Conservation (phyloP, 306 rosid genomes). For the Comarum palustre region DNA sequence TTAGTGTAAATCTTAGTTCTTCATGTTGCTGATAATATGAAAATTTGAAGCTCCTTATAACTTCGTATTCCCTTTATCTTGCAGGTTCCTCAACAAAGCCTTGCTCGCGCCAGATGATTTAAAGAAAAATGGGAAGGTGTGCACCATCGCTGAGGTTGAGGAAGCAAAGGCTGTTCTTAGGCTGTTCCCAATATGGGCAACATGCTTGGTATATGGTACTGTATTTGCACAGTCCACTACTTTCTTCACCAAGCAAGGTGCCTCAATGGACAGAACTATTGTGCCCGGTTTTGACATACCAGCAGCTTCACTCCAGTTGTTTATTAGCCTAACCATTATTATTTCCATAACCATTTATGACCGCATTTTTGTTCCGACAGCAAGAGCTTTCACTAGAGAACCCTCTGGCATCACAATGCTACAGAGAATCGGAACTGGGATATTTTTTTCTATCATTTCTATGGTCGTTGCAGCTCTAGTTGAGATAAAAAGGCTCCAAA, state of each 20-base stretch:
- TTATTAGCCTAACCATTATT: slow-evolving; percentile 29
- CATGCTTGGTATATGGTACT: slow-evolving; percentile 40
- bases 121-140: slow-evolving; percentile 20
- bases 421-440: slow-evolving; percentile 69
- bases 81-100: slow-evolving; percentile 50
- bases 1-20: background rate
- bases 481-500: slow-evolving; percentile 57
- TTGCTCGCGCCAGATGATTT: slow-evolving; percentile 30
- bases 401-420: slow-evolving; percentile 70
- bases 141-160: slow-evolving; percentile 36
- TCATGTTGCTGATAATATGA: background rate
- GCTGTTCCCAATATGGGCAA: slow-evolving; percentile 42
- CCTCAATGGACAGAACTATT: slow-evolving; percentile 50
- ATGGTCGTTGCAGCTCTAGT: slow-evolving; percentile 51
- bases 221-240: slow-evolving; percentile 43
- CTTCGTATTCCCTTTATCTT: background rate
- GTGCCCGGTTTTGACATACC: slow-evolving; percentile 42
- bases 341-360: slow-evolving; percentile 54
- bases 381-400: slow-evolving; percentile 44
- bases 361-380: slow-evolving; percentile 47
- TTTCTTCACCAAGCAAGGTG: slow-evolving; percentile 57
- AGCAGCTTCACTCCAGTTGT: slow-evolving; percentile 58
- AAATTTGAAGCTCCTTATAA: background rate
- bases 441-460: slow-evolving; percentile 36
- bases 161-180: slow-evolving; percentile 48